phyloP scores from a whole-genome alignment of 2,329 filamentous ascomycete species.

The Talaromyces sp. region DNA sequence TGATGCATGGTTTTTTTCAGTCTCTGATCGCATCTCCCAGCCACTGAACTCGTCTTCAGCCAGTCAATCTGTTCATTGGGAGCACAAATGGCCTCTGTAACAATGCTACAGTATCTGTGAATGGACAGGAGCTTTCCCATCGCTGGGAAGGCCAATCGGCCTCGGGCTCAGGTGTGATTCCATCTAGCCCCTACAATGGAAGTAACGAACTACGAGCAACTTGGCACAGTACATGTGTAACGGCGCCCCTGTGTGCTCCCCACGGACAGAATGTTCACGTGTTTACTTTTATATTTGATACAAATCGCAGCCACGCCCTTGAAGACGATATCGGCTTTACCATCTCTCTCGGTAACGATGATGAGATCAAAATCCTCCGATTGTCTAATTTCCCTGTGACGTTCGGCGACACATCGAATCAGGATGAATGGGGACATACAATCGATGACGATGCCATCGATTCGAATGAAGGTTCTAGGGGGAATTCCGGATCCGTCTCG shows the following conservation, averaged over 20 bases:
- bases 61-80: conserved; percentile 25
- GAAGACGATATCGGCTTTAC: conserved; percentile 30
- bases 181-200: conserved; percentile 17
- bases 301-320: conserved; percentile 16
- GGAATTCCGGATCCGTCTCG: neutral
- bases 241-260: conserved; percentile 17
- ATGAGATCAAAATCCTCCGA: conserved; percentile 24
- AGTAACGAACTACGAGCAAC: conserved; percentile 19
- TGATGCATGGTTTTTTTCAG: neutral
- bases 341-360: conserved; percentile 27
- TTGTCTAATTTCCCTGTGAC: conserved; percentile 23
- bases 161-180: conserved; percentile 24
- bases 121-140: conserved; percentile 23
- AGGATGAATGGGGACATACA: conserved; percentile 22
- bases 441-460: conserved; percentile 9
- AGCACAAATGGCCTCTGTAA: conserved; percentile 24
- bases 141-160: conserved; percentile 21
- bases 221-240: conserved; percentile 26
- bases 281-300: conserved; percentile 25
- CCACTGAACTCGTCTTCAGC: conserved; percentile 17
- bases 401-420: conserved; percentile 17
- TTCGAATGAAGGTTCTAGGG: neutral
- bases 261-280: conserved; percentile 22
- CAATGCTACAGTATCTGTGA: conserved; percentile 24
- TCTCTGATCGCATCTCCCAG: neutral